Conservation (phyloP, 306 rosid genomes). For the Canavalia ensiformis region DNA sequence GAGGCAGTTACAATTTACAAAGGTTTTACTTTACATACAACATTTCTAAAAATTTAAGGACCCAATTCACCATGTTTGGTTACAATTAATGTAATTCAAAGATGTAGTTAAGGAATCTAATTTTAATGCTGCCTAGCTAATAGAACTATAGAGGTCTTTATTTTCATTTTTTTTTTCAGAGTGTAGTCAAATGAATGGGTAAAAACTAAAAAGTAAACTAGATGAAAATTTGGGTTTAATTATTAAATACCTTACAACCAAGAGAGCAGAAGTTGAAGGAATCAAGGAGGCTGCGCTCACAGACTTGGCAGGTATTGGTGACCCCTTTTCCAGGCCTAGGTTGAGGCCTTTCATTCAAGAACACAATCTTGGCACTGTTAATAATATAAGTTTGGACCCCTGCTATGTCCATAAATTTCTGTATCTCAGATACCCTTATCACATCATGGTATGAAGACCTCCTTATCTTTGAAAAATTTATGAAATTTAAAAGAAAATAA, state of each 20-base stretch:
- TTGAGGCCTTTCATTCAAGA: slow-evolving; percentile 81
- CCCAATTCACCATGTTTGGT: slow-evolving; percentile 6
- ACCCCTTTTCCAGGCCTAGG: slow-evolving; percentile 79
- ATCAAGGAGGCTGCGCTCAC: slow-evolving; percentile 79
- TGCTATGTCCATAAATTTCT: slow-evolving; percentile 75
- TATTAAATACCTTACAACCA: slow-evolving; percentile 68
- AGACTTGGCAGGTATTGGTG: slow-evolving; percentile 74
- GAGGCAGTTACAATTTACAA: slow-evolving; percentile 31
- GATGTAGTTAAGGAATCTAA: slow-evolving; percentile 6
- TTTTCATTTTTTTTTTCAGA: not conserved
- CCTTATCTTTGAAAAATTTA: slow-evolving; percentile 63
- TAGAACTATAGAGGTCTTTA: too few relatives aligned
- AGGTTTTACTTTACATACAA: slow-evolving; percentile 36
- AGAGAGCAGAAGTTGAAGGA: slow-evolving; percentile 81
- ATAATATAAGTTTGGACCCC: slow-evolving; percentile 77
- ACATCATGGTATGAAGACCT: slow-evolving; percentile 88
- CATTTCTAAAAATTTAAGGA: slow-evolving; percentile 32
- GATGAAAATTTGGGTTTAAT: not conserved
- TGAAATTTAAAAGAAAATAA: not conserved
- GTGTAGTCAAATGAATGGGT: not conserved
- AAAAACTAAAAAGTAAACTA: not conserved
- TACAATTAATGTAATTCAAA: slow-evolving; percentile 31
- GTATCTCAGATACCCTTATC: slow-evolving; percentile 81
- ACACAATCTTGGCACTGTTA: slow-evolving; percentile 80
- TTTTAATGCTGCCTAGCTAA: not conserved